These are phyloP conservation scores for Saturnispora mendoncae DNA, from an alignment of 805 yeast genomes.

Conservation along the genomic window DNA sequence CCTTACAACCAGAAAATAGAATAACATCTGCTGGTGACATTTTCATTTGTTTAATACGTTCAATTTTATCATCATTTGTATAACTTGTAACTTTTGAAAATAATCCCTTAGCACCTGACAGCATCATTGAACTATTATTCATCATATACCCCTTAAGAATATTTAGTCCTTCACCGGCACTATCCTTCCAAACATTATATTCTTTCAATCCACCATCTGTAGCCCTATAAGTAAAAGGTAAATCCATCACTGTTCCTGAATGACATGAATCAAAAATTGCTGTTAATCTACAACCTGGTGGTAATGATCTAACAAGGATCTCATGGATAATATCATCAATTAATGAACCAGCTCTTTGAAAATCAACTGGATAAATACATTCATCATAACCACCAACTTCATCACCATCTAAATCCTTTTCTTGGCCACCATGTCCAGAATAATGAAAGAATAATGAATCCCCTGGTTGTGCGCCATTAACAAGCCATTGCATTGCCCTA, in stretches of 20 bases:
- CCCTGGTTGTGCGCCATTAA: conserved; percentile 60
- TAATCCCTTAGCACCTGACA: conserved; percentile 31
- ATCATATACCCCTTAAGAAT: conserved; percentile 52
- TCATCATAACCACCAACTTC: conserved; percentile 31
- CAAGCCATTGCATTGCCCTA: conserved; percentile 78
- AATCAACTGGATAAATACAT: conserved; percentile 35
- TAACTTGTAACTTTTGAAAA: conserved; percentile 28
- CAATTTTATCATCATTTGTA: conserved; percentile 24
- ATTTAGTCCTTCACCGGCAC: conserved; percentile 55
- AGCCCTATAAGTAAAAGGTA: conserved; percentile 66
- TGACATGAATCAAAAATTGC: conserved; percentile 83
- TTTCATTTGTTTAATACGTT: conserved; percentile 44
- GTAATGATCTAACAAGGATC: conserved; percentile 59
- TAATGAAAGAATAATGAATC: conserved; percentile 77
- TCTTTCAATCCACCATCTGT: conserved; percentile 79
- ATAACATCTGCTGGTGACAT: conserved; percentile 72
- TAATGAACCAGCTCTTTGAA: conserved; percentile 55
- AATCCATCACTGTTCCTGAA: conserved; percentile 73
- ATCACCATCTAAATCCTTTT: conserved; percentile 42
- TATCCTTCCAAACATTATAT: conserved; percentile 68
- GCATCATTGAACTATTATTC: conserved; percentile 42
- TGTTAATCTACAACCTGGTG: conserved; percentile 66
- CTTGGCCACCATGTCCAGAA: conserved; percentile 82
- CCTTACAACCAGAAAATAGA: conserved; percentile 74
- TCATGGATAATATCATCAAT: conserved; percentile 70